These are phyloP conservation scores for Citeromyces nyonsensis DNA, from an alignment of 805 yeast genomes.

Conservation along the genomic window DNA sequence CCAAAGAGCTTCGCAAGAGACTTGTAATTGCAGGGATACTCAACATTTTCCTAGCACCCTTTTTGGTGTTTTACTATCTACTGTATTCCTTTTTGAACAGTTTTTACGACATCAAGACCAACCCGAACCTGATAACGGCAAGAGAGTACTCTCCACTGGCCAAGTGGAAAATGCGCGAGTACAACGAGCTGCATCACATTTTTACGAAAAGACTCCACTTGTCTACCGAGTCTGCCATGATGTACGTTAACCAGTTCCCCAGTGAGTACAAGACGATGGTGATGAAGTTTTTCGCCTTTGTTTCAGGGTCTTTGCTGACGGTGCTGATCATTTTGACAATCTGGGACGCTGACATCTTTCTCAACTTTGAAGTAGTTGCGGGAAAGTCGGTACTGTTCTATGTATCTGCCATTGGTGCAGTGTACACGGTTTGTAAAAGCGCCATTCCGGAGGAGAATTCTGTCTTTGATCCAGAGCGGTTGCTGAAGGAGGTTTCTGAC, in stretches of 20 bases:
- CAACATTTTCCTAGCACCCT: slow-evolving; percentile 73
- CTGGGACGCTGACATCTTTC: slow-evolving; percentile 80
- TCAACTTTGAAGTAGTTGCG: slow-evolving; percentile 76
- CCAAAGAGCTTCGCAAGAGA: slow-evolving; percentile 59
- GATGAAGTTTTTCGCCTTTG: slow-evolving; percentile 48
- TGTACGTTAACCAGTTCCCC: slow-evolving; percentile 86
- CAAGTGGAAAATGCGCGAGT: slow-evolving; percentile 89
- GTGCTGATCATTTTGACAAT: slow-evolving; percentile 64
- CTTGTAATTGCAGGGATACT: slow-evolving; percentile 80
- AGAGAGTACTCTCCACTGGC: slow-evolving; percentile 91
- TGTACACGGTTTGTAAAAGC: slow-evolving; percentile 72
- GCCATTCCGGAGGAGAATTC: slow-evolving; percentile 40
- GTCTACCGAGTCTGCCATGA: slow-evolving; percentile 66
- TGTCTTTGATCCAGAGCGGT: slow-evolving; percentile 91
- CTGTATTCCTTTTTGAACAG: slow-evolving; percentile 77
- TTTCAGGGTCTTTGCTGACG: slow-evolving; percentile 83
- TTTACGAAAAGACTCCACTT: slow-evolving; percentile 67
- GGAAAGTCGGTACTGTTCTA: slow-evolving; percentile 78
- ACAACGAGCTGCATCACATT: slow-evolving; percentile 83
- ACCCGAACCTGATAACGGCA: slow-evolving; percentile 71
- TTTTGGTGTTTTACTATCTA: slow-evolving; percentile 70
- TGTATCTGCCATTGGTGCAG: slow-evolving; percentile 75
- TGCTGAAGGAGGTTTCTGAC: slow-evolving; percentile 64
- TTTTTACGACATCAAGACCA: slow-evolving; percentile 81
- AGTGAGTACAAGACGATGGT: slow-evolving; percentile 48